Conservation (phyloP, 345 rosid species). For the Rhodamnia rubescens region DNA sequence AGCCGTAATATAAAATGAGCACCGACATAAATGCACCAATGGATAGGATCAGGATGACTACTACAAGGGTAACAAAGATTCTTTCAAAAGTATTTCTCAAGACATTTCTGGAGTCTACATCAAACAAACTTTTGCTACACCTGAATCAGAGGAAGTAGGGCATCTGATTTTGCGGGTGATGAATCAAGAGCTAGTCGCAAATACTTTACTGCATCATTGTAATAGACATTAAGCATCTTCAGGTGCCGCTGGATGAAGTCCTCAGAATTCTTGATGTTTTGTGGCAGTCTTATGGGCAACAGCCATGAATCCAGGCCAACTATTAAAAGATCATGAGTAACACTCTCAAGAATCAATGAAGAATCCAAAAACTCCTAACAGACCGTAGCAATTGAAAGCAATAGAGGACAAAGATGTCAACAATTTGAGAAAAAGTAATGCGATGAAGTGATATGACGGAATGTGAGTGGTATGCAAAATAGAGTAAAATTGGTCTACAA, state of each 20-base stretch:
- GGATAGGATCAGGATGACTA: neutral
- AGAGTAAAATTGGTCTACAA: neutral
- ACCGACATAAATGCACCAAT: neutral
- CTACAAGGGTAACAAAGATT: neutral
- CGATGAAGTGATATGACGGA: neutral
- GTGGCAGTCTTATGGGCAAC: slow-evolving; percentile 49
- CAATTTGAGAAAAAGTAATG: neutral
- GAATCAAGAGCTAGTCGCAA: slow-evolving; percentile 37
- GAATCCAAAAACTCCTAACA: neutral
- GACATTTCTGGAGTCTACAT: neutral
- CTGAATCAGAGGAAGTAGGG: slow-evolving; percentile 75
- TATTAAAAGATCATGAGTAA: slow-evolving; percentile 6
- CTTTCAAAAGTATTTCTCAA: neutral
- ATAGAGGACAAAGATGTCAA: neutral
- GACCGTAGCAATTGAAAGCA: neutral
- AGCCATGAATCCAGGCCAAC: slow-evolving; percentile 63
- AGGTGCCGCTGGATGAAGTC: slow-evolving; percentile 6
- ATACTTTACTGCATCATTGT: slow-evolving; percentile 53
- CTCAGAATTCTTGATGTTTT: slow-evolving; percentile 24
- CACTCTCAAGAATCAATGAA: neutral
- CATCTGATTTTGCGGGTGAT: slow-evolving; percentile 25
- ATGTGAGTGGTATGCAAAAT: neutral
- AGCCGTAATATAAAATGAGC: neutral
- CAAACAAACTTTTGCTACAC: slow-evolving; percentile 17
- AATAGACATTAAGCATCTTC: slow-evolving; percentile 25